phyloP scores from a whole-genome alignment of 2,329 filamentous ascomycete species.

The Nothopassalora personata region DNA sequence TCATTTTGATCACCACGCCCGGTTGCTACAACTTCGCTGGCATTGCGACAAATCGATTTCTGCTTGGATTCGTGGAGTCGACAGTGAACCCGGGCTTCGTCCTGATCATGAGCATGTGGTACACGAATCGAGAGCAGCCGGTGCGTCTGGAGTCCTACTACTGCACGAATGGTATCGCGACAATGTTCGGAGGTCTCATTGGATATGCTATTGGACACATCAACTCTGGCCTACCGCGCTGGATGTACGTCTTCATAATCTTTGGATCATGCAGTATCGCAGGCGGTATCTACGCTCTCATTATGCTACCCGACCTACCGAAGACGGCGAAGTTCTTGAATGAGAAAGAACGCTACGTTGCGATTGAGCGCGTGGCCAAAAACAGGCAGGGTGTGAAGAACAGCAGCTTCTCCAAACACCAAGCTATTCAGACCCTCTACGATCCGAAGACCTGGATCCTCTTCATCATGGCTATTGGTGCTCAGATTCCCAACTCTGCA shows the following conservation, averaged over 20 bases:
- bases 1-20: conserved; percentile 39
- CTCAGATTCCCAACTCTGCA: conserved; percentile 54
- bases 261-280: conserved; percentile 40
- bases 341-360: conserved; percentile 25
- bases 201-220: conserved; percentile 59
- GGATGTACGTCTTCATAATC: conserved; percentile 57
- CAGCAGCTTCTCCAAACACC: conserved; percentile 37
- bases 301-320: conserved; percentile 16
- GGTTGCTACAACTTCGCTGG: conserved; percentile 38
- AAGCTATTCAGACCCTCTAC: conserved; percentile 43
- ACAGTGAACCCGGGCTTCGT: conserved; percentile 35
- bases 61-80: conserved; percentile 35
- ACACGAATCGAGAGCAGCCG: conserved; percentile 42
- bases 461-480: conserved; percentile 50
- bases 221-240: conserved; percentile 44
- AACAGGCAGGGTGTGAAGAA: conserved; percentile 55
- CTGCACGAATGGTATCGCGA: conserved; percentile 55
- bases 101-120: conserved; percentile 36
- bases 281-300: conserved; percentile 34
- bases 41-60: conserved; percentile 35
- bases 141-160: conserved; percentile 53
- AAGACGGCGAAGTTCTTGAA: conserved; percentile 16
- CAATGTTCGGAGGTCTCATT: conserved; percentile 56
- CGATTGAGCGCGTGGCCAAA: conserved; percentile 48
- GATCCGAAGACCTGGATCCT: conserved; percentile 59